Percentiles rank a stretch among this genome's conserved stretches.
These are phyloP conservation scores for Wallacemonas sp. DNA, from an alignment of 208 protist genomes.

Conservation along the genomic window DNA sequence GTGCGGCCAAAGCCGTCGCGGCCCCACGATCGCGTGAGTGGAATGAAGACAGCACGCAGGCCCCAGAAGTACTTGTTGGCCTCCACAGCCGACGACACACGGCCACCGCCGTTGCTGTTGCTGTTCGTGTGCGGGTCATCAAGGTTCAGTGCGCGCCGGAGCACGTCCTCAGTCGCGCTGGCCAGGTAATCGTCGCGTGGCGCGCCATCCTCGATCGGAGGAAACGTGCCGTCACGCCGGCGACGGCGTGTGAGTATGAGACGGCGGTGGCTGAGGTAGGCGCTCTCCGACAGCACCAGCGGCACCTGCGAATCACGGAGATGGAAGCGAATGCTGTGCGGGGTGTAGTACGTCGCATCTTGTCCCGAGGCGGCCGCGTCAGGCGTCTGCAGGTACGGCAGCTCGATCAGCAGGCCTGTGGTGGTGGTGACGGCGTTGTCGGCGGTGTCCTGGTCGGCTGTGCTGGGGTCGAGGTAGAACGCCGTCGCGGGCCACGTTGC, in stretches of 20 bases:
- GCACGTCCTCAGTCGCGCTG: conserved; percentile 9
- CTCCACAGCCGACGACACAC: no score
- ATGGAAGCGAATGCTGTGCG: conserved; percentile 10
- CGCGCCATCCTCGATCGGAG: conserved; percentile 3
- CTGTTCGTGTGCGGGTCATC: background rate
- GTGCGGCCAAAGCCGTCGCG: background rate
- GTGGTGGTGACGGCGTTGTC: background rate
- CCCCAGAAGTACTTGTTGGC: conserved; percentile 19
- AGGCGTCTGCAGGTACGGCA: conserved; percentile 6
- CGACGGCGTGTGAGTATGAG: conserved; percentile 7
- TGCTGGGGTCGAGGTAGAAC: conserved; percentile 10
- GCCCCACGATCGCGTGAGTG: background rate
- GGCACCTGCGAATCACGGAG: conserved; percentile 1
- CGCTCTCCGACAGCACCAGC: conserved; percentile 4
- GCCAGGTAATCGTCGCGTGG: conserved; percentile 14
- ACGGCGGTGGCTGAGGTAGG: conserved; percentile 9
- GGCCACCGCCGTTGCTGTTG: background rate
- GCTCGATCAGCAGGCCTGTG: conserved; percentile 15
- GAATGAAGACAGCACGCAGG: conserved; percentile 12
- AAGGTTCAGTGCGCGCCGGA: background rate
- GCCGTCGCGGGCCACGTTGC: conserved; percentile 1
- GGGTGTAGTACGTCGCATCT: conserved; percentile 13
- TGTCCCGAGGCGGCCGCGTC: background rate
- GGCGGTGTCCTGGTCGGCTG: background rate
- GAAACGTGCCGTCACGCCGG: conserved; percentile 6